phyloP scores from a whole-genome alignment of 2,329 filamentous ascomycete genomes.

The Phoma sp. region DNA sequence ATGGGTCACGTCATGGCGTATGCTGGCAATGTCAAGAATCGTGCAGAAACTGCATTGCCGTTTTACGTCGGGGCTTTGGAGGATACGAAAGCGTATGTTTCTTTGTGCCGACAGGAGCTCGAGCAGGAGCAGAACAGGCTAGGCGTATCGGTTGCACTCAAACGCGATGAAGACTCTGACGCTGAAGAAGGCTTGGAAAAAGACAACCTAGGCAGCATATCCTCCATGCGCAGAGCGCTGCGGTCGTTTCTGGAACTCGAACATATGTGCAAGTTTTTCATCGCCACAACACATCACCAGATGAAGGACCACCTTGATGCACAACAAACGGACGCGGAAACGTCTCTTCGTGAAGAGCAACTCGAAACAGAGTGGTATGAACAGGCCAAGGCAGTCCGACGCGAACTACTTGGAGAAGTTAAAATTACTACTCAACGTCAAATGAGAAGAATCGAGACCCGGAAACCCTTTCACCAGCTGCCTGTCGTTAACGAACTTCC shows the following conservation, averaged over 20 bases:
- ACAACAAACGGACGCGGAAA: constrained; percentile 70
- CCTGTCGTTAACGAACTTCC: constrained; percentile 60
- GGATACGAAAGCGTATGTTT: constrained; percentile 58
- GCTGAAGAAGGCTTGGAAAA: constrained; percentile 48
- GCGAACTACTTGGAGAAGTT: constrained; percentile 73
- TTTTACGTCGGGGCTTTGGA: constrained; percentile 67
- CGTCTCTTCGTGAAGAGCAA: constrained; percentile 70
- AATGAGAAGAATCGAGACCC: constrained; percentile 62
- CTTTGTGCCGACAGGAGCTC: constrained; percentile 69
- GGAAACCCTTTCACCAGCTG: constrained; percentile 31
- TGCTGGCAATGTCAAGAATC: constrained; percentile 60
- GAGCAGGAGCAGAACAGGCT: constrained; percentile 55
- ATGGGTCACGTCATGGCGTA: constrained; percentile 83
- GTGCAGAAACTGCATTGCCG: constrained; percentile 69
- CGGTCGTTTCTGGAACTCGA: constrained; percentile 78
- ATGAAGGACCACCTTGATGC: constrained; percentile 72
- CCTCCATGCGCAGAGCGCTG: constrained; percentile 68
- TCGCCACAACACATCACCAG: constrained; percentile 82
- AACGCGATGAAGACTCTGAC: constrained; percentile 45
- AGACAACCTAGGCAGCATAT: constrained; percentile 56
- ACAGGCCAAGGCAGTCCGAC: constrained; percentile 75
- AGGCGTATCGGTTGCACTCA: constrained; percentile 22
- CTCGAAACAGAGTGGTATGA: constrained; percentile 78
- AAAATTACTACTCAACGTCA: constrained; percentile 65
- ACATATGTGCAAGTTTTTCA: constrained; percentile 84